These are phyloP conservation scores for Kingdonia uniflora DNA, from an alignment of 164 flowering plant species.

Conservation along the genomic window DNA sequence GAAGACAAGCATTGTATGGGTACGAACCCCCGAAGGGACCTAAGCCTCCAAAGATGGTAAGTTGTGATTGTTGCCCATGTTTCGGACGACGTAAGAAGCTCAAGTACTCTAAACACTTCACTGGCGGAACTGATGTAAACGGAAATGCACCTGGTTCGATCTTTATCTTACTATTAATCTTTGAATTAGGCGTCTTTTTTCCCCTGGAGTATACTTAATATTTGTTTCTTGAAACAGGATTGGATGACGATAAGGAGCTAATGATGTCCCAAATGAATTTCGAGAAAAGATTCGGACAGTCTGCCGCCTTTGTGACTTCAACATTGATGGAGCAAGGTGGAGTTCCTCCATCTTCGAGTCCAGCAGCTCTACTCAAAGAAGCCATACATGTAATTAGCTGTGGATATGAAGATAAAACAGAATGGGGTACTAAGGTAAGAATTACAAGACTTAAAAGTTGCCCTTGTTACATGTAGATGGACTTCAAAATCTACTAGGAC, in stretches of 20 bases:
- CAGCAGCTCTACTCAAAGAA: slow-evolving; percentile 89
- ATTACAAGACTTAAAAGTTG: neutral
- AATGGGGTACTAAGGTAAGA: slow-evolving; percentile 86
- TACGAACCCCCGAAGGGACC: slow-evolving; percentile 81
- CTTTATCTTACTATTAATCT: too few relatives aligned
- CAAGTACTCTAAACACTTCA: slow-evolving; percentile 27
- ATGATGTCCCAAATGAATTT: slow-evolving; percentile 84
- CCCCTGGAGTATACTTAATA: neutral
- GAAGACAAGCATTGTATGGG: slow-evolving; percentile 90
- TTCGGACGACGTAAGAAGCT: slow-evolving; percentile 67
- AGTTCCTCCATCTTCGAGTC: slow-evolving; percentile 90
- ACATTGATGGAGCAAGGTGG: slow-evolving; percentile 90
- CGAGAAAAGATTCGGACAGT: slow-evolving; percentile 86
- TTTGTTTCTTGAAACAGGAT: slow-evolving; percentile 19
- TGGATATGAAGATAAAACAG: slow-evolving; percentile 95
- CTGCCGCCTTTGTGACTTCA: slow-evolving; percentile 79
- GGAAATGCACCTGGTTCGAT: slow-evolving; percentile 3
- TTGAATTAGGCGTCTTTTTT: too few relatives aligned
- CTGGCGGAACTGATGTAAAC: slow-evolving; percentile 24
- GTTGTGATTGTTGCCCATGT: slow-evolving; percentile 89
- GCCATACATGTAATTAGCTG: slow-evolving; percentile 98
- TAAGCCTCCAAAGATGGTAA: slow-evolving; percentile 92
- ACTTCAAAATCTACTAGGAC: too few relatives aligned
- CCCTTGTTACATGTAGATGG: too few relatives aligned
- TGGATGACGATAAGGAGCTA: slow-evolving; percentile 59